Percentiles rank a stretch among this genome's conserved stretches.
Evolutionary conservation across 2,329 filamentous ascomycete species (phyloP).

Genomic region (Tolypocladium guangdongense): DNA sequence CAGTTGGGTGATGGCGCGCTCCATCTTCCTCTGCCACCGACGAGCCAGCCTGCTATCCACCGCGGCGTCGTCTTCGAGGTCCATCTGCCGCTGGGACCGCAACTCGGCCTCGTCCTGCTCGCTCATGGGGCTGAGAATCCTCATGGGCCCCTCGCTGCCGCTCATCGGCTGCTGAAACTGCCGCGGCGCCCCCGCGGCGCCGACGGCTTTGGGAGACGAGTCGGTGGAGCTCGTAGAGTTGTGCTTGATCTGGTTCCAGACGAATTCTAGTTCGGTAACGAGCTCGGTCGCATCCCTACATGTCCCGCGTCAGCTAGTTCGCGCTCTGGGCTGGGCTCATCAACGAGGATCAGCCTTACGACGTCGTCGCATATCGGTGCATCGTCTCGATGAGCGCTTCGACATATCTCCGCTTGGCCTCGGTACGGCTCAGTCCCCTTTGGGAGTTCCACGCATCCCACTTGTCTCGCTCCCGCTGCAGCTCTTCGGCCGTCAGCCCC

Average conservation of each 20-base stretch:
- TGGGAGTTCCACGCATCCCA: constrained; percentile 96
- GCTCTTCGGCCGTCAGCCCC: constrained; percentile 38
- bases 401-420: constrained; percentile 90
- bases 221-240: constrained; percentile 59
- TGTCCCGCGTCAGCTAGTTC: background rate
- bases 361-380: constrained; percentile 87
- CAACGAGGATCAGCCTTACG: constrained; percentile 33
- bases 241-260: constrained; percentile 95
- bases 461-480: constrained; percentile 52
- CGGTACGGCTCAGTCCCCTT: constrained; percentile 70
- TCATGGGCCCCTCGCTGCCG: constrained; percentile 46
- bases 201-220: constrained; percentile 40
- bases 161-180: constrained; percentile 36
- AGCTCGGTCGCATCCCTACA: constrained; percentile 69
- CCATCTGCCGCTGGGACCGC: constrained; percentile 37
- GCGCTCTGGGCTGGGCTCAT: background rate
- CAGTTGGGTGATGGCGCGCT: constrained; percentile 76
- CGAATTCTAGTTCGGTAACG: constrained; percentile 92
- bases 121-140: constrained; percentile 74
- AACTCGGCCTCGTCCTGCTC: constrained; percentile 63
- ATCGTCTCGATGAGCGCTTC: constrained; percentile 92
- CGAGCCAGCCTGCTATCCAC: constrained; percentile 27
- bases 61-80: constrained; percentile 33
- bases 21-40: constrained; percentile 73
- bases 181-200: constrained; percentile 18